Evolutionary conservation across 768 basidiomycete species (phyloP).

Genomic region (Pulveroboletus frians): DNA sequence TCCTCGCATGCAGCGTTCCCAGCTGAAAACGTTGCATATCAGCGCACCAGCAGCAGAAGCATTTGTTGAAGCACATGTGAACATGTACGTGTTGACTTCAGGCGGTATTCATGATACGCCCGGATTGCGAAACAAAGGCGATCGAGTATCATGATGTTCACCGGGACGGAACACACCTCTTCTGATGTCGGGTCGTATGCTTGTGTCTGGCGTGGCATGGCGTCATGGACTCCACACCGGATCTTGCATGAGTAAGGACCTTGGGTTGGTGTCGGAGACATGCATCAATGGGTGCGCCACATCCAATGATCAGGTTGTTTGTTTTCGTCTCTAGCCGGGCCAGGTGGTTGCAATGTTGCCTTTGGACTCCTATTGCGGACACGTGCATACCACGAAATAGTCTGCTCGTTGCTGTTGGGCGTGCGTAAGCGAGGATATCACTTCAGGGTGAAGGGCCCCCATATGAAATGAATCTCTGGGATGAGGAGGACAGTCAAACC

Average conservation of each 20-base stretch:
- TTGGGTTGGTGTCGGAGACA: slow-evolving; percentile 1
- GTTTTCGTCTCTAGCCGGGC: neutral
- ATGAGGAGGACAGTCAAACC: neutral
- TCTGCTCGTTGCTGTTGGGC: neutral
- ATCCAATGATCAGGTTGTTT: slow-evolving; percentile 2
- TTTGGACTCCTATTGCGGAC: neutral
- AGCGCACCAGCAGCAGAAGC: slow-evolving; percentile 26
- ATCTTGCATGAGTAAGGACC: slow-evolving; percentile 1
- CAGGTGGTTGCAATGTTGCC: neutral
- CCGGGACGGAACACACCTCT: neutral
- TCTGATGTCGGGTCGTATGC: neutral
- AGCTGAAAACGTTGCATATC: slow-evolving; percentile 26
- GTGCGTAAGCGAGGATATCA: neutral
- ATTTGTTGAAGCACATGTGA: slow-evolving; percentile 34
- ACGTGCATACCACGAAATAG: slow-evolving; percentile 6
- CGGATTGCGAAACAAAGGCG: neutral
- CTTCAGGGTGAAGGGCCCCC: neutral
- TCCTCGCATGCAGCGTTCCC: slow-evolving; percentile 19
- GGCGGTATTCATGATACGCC: neutral
- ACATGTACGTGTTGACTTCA: slow-evolving; percentile 29
- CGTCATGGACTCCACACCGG: slow-evolving; percentile 1
- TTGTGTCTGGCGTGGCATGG: neutral
- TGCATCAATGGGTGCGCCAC: neutral
- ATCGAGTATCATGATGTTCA: neutral
- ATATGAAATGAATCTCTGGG: neutral